phyloP scores from a whole-genome alignment of 768 basidiomycete species.

The Sporobolomyces pararoseus region DNA sequence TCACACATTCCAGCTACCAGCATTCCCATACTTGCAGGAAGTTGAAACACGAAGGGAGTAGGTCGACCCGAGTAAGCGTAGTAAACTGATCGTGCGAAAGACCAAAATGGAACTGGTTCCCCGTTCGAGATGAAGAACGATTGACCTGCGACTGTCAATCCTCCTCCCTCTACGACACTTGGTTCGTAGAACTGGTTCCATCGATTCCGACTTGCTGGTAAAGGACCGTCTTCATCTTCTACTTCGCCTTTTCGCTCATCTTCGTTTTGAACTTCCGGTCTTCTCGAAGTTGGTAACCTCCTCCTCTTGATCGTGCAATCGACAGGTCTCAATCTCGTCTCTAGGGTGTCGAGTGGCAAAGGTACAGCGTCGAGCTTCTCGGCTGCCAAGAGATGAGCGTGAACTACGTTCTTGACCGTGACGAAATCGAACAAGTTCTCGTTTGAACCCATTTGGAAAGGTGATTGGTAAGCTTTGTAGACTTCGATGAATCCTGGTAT shows the following conservation, averaged over 20 bases:
- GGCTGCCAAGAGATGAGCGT: constrained; percentile 88
- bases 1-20: constrained; percentile 71
- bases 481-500: constrained; percentile 72
- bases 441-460: constrained; percentile 90
- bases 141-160: constrained; percentile 73
- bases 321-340: constrained; percentile 48
- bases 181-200: constrained; percentile 33
- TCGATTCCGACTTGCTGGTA: constrained; percentile 26
- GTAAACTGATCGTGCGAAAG: constrained; percentile 77
- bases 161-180: not conserved
- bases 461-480: constrained; percentile 72
- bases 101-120: constrained; percentile 95
- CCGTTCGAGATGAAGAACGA: constrained; percentile 95
- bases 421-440: constrained; percentile 92
- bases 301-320: constrained; percentile 5
- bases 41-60: constrained; percentile 6
- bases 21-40: constrained; percentile 49
- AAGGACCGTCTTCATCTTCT: not conserved
- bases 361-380: constrained; percentile 61
- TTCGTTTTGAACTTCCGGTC: constrained; percentile 1
- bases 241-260: not conserved
- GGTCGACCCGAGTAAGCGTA: constrained; percentile 55
- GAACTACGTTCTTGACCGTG: constrained; percentile 88
- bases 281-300: constrained; percentile 2
- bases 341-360: constrained; percentile 49